Evolutionary conservation across 2,329 filamentous ascomycete species (phyloP).

Genomic region (Fusarium bactridioides): DNA sequence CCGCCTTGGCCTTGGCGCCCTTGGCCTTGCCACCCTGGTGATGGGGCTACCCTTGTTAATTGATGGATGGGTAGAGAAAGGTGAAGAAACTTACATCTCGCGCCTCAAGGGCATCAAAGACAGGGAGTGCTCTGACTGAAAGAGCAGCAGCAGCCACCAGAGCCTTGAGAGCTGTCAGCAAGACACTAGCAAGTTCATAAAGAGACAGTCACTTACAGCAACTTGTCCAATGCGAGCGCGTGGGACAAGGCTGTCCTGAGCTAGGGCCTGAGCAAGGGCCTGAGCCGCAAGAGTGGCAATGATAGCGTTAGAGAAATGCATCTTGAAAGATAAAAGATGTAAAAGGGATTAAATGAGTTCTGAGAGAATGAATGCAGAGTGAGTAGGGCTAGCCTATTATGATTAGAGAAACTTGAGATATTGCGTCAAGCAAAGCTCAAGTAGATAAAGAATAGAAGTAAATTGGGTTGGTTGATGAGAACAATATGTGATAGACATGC

Average conservation of each 20-base stretch:
- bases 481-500: neutral
- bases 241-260: neutral
- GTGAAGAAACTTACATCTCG: neutral
- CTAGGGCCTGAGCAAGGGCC: slow-evolving; percentile 16
- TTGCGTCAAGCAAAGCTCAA: slow-evolving; percentile 20
- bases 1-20: neutral
- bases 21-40: neutral
- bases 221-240: neutral
- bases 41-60: neutral
- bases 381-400: neutral
- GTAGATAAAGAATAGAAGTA: neutral
- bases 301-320: slow-evolving; percentile 14
- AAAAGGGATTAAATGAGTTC: neutral
- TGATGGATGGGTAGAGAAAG: rapidly evolving
- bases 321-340: neutral
- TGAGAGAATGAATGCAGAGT: neutral
- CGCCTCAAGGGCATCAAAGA: slow-evolving; percentile 1
- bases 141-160: slow-evolving; percentile 16
- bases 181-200: rapidly evolving
- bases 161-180: neutral
- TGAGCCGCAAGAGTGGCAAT: slow-evolving; percentile 14
- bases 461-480: neutral
- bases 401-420: neutral
- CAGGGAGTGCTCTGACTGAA: neutral
- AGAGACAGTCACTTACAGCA: neutral